Evolutionary conservation across 139 green algal species (phyloP).

Genomic region (Chlorella sp.): DNA sequence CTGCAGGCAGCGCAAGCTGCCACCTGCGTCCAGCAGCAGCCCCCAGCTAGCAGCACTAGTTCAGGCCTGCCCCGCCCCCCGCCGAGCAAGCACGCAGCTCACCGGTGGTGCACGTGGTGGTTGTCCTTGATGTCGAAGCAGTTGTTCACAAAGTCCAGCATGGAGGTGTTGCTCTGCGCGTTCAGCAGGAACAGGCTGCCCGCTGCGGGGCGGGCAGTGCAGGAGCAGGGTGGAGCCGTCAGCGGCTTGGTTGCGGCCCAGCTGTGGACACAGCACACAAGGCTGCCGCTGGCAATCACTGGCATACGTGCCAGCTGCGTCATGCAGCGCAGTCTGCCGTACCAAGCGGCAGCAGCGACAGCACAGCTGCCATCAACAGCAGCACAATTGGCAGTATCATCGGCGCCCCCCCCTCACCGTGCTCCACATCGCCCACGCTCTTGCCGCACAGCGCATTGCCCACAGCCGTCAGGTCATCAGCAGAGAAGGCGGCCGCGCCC

Average conservation of each 20-base stretch:
- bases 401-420: background rate
- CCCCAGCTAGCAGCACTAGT: background rate
- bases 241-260: background rate
- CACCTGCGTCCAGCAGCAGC: too few species aligned
- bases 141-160: slow-evolving; percentile 24
- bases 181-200: slow-evolving; percentile 10
- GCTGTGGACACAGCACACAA: too few species aligned
- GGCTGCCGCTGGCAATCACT: background rate
- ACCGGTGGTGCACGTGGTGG: slow-evolving; percentile 27
- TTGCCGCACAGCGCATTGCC: slow-evolving; percentile 18
- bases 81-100: too few species aligned
- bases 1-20: too few species aligned
- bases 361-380: background rate
- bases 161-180: slow-evolving; percentile 7
- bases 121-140: slow-evolving; percentile 35
- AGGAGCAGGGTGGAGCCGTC: background rate
- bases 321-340: too few species aligned
- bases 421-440: slow-evolving; percentile 22
- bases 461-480: background rate
- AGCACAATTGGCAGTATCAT: too few species aligned
- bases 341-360: too few species aligned
- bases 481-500: background rate
- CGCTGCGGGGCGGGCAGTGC: background rate
- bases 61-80: too few species aligned
- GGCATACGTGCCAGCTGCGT: too few species aligned